phyloP scores from a whole-genome alignment of 1,139 yeast species.

The Geotrichum phurueaensis region DNA sequence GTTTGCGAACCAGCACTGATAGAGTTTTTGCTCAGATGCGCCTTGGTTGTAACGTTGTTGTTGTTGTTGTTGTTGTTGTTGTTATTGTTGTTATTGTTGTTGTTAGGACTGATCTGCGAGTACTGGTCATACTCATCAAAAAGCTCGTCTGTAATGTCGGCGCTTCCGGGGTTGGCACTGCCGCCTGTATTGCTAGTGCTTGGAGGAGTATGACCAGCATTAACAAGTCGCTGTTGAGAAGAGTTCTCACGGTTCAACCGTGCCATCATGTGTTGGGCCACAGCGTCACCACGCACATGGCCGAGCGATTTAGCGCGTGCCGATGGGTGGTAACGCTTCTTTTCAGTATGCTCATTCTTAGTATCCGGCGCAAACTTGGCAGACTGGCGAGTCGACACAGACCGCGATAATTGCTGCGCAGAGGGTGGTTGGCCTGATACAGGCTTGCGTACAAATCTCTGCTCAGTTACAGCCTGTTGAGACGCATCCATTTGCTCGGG shows the following conservation, averaged over 20 bases:
- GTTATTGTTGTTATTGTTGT: neutral
- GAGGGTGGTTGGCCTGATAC: neutral
- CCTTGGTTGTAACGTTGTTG: neutral
- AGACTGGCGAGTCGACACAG: slow-evolving; percentile 9
- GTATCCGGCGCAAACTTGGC: slow-evolving; percentile 2
- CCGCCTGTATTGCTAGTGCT: neutral
- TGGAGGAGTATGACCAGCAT: neutral
- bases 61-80: slow-evolving; percentile 6
- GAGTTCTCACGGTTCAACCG: slow-evolving; percentile 13
- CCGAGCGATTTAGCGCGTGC: slow-evolving; percentile 90
- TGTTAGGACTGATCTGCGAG: slow-evolving; percentile 27
- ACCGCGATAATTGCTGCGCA: slow-evolving; percentile 5
- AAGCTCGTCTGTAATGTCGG: slow-evolving; percentile 49
- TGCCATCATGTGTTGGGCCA: slow-evolving; percentile 16
- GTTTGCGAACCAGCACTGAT: neutral
- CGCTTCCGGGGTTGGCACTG: slow-evolving; percentile 39
- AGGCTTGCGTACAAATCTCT: slow-evolving; percentile 6
- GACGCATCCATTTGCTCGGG: neutral
- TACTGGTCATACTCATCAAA: slow-evolving; percentile 59
- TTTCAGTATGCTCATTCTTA: slow-evolving; percentile 4
- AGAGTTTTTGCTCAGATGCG: slow-evolving; percentile 11
- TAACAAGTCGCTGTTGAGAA: neutral
- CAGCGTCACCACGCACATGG: slow-evolving; percentile 48
- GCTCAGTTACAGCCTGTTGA: slow-evolving; percentile 3
- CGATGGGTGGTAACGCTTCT: slow-evolving; percentile 59